These are phyloP conservation scores for Fusarium xylarioides DNA, from an alignment of 2,329 filamentous ascomycete genomes.

Conservation along the genomic window DNA sequence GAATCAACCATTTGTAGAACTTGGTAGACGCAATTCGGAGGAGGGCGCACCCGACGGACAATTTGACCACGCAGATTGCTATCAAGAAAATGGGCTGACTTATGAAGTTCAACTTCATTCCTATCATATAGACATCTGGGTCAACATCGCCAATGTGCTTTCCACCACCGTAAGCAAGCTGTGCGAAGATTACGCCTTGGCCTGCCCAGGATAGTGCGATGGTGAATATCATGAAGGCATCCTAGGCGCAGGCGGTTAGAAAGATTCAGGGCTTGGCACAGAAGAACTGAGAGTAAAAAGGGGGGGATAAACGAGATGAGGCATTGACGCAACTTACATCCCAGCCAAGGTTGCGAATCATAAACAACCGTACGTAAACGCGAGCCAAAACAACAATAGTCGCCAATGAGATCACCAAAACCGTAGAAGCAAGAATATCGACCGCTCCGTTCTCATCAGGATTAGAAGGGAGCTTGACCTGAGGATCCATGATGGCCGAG, in stretches of 20 bases:
- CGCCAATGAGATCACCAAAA: slow-evolving; percentile 50
- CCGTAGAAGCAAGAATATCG: slow-evolving; percentile 52
- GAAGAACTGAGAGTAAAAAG: no score
- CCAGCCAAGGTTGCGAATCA: slow-evolving; percentile 57
- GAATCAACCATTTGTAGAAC: slow-evolving; percentile 49
- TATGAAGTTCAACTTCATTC: slow-evolving; percentile 54
- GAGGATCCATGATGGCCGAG: slow-evolving; percentile 29
- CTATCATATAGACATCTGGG: slow-evolving; percentile 45
- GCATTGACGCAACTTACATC: slow-evolving; percentile 50
- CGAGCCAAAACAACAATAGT: slow-evolving; percentile 52
- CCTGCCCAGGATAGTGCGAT: slow-evolving; percentile 49
- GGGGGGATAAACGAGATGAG: background rate
- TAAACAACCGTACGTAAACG: slow-evolving; percentile 55
- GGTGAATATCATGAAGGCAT: slow-evolving; percentile 43
- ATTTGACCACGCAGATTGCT: slow-evolving; percentile 53
- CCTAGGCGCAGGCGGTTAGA: slow-evolving; percentile 26
- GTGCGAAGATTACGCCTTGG: slow-evolving; percentile 51
- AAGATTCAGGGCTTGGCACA: no score
- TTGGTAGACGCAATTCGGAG: slow-evolving; percentile 52
- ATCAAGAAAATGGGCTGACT: slow-evolving; percentile 56
- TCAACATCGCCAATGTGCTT: slow-evolving; percentile 55
- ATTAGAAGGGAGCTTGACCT: slow-evolving; percentile 40
- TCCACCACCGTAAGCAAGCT: slow-evolving; percentile 56
- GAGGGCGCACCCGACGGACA: slow-evolving; percentile 53
- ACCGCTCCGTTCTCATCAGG: slow-evolving; percentile 48